phyloP scores from a whole-genome alignment of 2,329 filamentous ascomycete genomes.

The Capronia americana region DNA sequence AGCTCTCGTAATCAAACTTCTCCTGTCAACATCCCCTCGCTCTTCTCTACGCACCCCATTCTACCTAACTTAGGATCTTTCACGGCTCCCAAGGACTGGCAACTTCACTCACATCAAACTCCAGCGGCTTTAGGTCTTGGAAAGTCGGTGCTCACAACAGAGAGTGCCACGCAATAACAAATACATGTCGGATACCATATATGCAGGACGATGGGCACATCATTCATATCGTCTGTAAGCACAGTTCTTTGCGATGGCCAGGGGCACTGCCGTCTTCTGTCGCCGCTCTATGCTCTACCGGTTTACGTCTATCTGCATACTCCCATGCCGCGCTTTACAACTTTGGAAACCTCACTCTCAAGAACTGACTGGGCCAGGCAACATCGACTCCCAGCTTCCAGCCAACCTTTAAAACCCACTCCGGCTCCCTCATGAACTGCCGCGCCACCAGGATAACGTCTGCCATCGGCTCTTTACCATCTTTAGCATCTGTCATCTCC shows the following conservation, averaged over 20 bases:
- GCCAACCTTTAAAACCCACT: constrained; percentile 61
- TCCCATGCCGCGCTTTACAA: constrained; percentile 17
- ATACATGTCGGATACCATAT: not conserved
- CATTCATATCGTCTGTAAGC: not conserved
- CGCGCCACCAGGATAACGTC: constrained; percentile 60
- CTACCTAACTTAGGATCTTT: not conserved
- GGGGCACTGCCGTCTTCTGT: not conserved
- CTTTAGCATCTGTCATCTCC: constrained; percentile 35
- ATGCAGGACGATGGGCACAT: not conserved
- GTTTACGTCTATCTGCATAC: constrained; percentile 9
- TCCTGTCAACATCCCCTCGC: not conserved
- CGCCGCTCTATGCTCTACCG: not conserved
- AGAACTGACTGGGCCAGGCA: constrained; percentile 57
- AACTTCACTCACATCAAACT: not conserved
- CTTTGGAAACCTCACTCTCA: constrained; percentile 41
- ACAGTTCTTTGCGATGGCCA: not conserved
- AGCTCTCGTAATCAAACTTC: not conserved
- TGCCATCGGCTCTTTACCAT: constrained; percentile 40
- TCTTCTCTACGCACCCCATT: not conserved
- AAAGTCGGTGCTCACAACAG: not conserved
- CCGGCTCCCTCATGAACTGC: constrained; percentile 62
- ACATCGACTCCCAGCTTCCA: constrained; percentile 57
- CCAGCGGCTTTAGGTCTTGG: not conserved
- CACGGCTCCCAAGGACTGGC: constrained; percentile 6
- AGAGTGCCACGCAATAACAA: not conserved